Evolutionary conservation across 331 rosid genomes (phyloP).

Genomic region (Arachis monticola): DNA sequence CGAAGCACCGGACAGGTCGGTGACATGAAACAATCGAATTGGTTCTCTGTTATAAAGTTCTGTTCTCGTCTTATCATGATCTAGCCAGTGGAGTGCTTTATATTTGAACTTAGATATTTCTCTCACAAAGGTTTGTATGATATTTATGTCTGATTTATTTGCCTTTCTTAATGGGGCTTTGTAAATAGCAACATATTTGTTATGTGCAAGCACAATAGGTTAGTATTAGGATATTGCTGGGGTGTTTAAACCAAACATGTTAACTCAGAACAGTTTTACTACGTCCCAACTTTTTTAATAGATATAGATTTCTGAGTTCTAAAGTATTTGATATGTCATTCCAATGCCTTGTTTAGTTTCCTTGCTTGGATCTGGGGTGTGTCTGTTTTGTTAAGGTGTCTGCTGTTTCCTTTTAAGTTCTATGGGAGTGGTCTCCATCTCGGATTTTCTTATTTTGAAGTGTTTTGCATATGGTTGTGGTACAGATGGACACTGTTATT

Average conservation of each 20-base stretch:
- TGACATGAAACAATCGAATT: constrained; percentile 17
- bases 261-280: no score
- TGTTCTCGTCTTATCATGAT: constrained; percentile 7
- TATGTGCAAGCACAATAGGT: no score
- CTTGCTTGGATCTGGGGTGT: background rate
- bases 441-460: constrained; percentile 26
- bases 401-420: background rate
- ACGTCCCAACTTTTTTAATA: no score
- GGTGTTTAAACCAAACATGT: background rate
- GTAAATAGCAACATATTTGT: background rate
- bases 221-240: background rate
- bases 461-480: constrained; percentile 29
- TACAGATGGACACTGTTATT: constrained; percentile 84
- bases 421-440: background rate
- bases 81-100: background rate
- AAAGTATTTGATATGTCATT: background rate
- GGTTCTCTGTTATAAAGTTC: constrained; percentile 16
- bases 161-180: background rate
- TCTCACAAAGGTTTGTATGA: background rate
- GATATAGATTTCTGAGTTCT: background rate
- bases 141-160: background rate
- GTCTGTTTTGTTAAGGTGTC: no score
- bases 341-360: no score
- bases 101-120: background rate
- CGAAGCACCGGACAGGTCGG: constrained; percentile 90